Conservation (phyloP, 2,329 filamentous ascomycete genomes). For the Exophiala sp. region DNA sequence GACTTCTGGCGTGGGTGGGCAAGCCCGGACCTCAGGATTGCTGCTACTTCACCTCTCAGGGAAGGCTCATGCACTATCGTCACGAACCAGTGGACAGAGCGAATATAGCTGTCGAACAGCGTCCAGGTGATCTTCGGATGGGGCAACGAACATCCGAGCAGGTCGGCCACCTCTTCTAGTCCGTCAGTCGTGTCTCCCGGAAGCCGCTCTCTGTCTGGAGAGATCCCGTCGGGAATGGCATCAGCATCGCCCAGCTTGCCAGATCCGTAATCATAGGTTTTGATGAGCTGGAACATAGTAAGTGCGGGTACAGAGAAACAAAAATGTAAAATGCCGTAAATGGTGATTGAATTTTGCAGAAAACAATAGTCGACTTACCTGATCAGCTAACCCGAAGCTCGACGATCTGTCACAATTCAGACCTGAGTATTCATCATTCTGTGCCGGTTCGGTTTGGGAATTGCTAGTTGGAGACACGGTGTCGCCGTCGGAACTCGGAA, state of each 20-base stretch:
- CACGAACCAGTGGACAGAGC: slow-evolving; percentile 42
- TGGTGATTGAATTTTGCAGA: too few species aligned
- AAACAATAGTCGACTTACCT: background rate
- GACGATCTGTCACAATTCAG: background rate
- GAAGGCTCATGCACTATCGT: slow-evolving; percentile 40
- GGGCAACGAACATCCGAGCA: slow-evolving; percentile 32
- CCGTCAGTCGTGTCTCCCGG: background rate
- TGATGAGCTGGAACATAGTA: slow-evolving; percentile 3
- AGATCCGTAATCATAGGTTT: slow-evolving; percentile 1
- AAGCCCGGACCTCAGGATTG: slow-evolving; percentile 33
- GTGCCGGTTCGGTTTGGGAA: background rate
- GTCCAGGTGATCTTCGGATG: slow-evolving; percentile 27
- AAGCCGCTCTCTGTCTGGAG: background rate
- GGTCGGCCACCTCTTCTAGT: slow-evolving; percentile 28
- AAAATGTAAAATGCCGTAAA: too few species aligned
- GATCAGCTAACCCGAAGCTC: background rate
- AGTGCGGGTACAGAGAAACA: too few species aligned
- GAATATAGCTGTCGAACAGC: slow-evolving; percentile 39
- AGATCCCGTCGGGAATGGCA: slow-evolving; percentile 3
- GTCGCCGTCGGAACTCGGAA: background rate
- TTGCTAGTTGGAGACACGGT: background rate
- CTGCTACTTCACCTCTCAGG: slow-evolving; percentile 33
- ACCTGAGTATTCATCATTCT: background rate
- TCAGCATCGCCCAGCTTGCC: background rate
- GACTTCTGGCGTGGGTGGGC: slow-evolving; percentile 34